A percentile compares a stretch with the other conserved stretches of the same genome.
phyloP scores from a whole-genome alignment of 495 filamentous ascomycete genomes.

The Gamarada debralockiae region DNA sequence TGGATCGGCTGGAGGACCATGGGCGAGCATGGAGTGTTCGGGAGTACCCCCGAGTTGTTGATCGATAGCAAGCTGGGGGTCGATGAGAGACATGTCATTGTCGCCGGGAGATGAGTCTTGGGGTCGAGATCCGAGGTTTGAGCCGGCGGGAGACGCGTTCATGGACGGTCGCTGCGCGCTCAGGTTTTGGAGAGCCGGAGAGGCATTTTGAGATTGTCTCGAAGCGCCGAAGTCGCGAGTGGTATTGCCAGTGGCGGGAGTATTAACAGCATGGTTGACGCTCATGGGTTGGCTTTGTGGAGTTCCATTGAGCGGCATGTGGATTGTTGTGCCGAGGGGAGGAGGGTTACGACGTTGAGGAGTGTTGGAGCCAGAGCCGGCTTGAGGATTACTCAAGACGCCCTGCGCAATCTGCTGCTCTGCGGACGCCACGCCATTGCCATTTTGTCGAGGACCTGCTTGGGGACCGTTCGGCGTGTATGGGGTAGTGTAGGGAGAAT shows the following conservation, averaged over 20 bases:
- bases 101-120: constrained; percentile 12
- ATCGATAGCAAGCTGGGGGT: constrained; percentile 25
- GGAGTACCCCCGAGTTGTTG: constrained; percentile 14
- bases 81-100: constrained; percentile 26
- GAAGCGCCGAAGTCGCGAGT: background rate
- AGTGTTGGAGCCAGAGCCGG: constrained; percentile 17
- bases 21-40: constrained; percentile 9
- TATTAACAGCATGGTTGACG: constrained; percentile 21
- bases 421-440: constrained; percentile 17
- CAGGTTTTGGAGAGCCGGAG: constrained; percentile 20
- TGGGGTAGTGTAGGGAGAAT: constrained; percentile 23
- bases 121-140: constrained; percentile 11
- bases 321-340: constrained; percentile 20
- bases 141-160: constrained; percentile 14
- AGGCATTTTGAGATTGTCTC: constrained; percentile 21
- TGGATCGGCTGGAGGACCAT: background rate
- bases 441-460: constrained; percentile 16
- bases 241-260: constrained; percentile 3
- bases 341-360: constrained; percentile 24
- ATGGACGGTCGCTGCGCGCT: constrained; percentile 17
- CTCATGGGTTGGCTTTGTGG: constrained; percentile 21
- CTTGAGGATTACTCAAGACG: constrained; percentile 21
- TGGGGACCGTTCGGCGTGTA: constrained; percentile 18
- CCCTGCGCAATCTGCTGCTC: constrained; percentile 29
- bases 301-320: constrained; percentile 20